phyloP scores from a whole-genome alignment of 805 yeast genomes.

The Teunomyces gatunensis region DNA sequence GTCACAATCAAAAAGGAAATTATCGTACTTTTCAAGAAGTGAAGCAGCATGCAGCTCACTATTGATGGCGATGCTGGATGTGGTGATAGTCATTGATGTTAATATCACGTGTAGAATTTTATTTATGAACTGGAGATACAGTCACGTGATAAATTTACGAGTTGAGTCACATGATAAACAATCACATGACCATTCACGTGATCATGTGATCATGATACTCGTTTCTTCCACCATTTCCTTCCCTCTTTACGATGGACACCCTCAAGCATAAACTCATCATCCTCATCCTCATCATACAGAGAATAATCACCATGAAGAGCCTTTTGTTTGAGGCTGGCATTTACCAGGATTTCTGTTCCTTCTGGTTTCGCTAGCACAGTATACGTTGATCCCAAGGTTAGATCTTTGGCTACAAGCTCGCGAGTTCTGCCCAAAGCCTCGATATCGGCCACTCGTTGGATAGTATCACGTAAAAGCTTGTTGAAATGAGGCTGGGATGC shows the following conservation, averaged over 20 bases:
- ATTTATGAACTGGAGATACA: too few species aligned
- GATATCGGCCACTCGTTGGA: constrained; percentile 68
- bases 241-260: constrained; percentile 13
- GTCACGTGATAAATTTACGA: too few species aligned
- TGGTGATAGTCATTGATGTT: not conserved
- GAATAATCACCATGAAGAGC: constrained; percentile 21
- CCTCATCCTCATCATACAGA: constrained; percentile 17
- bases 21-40: constrained; percentile 30
- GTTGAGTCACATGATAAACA: too few species aligned
- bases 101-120: too few species aligned
- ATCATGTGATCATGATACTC: constrained; percentile 16
- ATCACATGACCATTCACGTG: not conserved
- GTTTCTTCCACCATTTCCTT: constrained; percentile 45
- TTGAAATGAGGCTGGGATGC: constrained; percentile 70
- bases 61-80: constrained; percentile 3
- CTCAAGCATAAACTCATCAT: constrained; percentile 18
- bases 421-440: constrained; percentile 78
- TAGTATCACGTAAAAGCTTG: constrained; percentile 59
- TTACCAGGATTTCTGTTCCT: constrained; percentile 12
- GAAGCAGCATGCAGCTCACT: constrained; percentile 15
- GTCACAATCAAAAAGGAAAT: constrained; percentile 42
- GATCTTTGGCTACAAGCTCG: constrained; percentile 70
- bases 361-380: constrained; percentile 19
- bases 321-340: constrained; percentile 15
- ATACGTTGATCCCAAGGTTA: constrained; percentile 51